Conservation (phyloP, 495 filamentous ascomycete species). For the Hypomontagnella monticulosa region DNA sequence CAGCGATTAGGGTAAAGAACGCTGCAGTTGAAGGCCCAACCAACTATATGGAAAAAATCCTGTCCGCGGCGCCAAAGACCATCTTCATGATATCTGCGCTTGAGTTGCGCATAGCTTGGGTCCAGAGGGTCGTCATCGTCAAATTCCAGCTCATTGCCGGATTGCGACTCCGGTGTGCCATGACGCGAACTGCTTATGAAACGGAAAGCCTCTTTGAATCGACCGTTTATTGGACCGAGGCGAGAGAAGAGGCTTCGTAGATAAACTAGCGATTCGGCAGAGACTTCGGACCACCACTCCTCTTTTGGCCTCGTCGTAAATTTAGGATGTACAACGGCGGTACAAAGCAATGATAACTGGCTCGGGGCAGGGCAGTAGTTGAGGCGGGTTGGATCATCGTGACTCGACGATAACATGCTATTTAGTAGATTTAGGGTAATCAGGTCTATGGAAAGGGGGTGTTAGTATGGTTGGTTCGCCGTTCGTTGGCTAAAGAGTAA, state of each 20-base stretch:
- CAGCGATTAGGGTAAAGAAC: conserved; percentile 74
- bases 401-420: conserved; percentile 64
- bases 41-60: conserved; percentile 89
- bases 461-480: conserved; percentile 1
- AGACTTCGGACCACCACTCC: conserved; percentile 47
- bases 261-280: conserved; percentile 52
- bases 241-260: conserved; percentile 52
- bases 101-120: conserved; percentile 63
- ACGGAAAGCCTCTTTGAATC: conserved; percentile 48
- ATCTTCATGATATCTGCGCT: conserved; percentile 57
- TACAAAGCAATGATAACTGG: conserved; percentile 74
- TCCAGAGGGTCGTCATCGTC: conserved; percentile 52
- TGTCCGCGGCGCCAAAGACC: conserved; percentile 76
- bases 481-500: background rate
- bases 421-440: conserved; percentile 75
- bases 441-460: conserved; percentile 58
- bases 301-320: conserved; percentile 63
- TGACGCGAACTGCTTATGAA: conserved; percentile 25
- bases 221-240: conserved; percentile 55
- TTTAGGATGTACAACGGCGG: conserved; percentile 74
- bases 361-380: conserved; percentile 58
- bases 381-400: conserved; percentile 48
- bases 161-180: conserved; percentile 29
- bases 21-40: conserved; percentile 95
- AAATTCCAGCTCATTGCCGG: conserved; percentile 33